Percentiles rank a stretch among this genome's conserved stretches.
These are phyloP conservation scores for Xanthoceras sorbifolium DNA, from an alignment of 345 rosid genomes.

Conservation along the genomic window DNA sequence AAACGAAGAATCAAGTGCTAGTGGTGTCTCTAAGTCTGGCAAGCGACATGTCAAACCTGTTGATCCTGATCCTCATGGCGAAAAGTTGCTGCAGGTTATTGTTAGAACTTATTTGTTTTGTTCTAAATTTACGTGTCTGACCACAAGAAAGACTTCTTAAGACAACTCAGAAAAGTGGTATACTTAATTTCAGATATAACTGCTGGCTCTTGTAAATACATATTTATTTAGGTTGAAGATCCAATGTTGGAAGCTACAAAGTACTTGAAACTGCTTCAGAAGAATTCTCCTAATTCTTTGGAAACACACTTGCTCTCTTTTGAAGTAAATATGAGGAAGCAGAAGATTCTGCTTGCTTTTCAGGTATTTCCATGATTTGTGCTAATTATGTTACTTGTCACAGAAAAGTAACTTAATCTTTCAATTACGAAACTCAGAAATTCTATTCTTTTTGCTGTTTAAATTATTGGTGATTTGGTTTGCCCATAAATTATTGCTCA, in stretches of 20 bases:
- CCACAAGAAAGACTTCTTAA: slow-evolving; percentile 1
- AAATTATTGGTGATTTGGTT: not conserved
- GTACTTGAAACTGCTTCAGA: slow-evolving; percentile 92
- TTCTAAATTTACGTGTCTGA: not conserved
- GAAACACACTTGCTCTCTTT: slow-evolving; percentile 97
- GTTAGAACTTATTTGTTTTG: slow-evolving; percentile 15
- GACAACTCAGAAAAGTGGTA: not conserved
- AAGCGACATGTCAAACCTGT: slow-evolving; percentile 86
- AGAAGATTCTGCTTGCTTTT: slow-evolving; percentile 82
- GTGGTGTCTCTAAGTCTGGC: slow-evolving; percentile 78
- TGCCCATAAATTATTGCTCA: not conserved
- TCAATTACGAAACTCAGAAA: not conserved
- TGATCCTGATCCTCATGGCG: slow-evolving; percentile 95
- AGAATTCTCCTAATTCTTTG: slow-evolving; percentile 72
- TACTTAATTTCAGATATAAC: slow-evolving; percentile 13
- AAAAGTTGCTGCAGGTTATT: slow-evolving; percentile 85
- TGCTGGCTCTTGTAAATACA: slow-evolving; percentile 17
- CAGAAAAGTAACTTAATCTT: not conserved
- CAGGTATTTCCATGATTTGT: slow-evolving; percentile 53
- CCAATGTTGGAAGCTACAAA: slow-evolving; percentile 90
- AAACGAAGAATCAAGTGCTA: slow-evolving; percentile 74
- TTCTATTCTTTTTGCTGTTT: not conserved
- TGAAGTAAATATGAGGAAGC: slow-evolving; percentile 95
- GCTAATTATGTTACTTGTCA: not conserved
- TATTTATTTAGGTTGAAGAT: slow-evolving; percentile 69